Evolutionary conservation across 345 rosid species (phyloP).

Genomic region (Brassica rapa): DNA sequence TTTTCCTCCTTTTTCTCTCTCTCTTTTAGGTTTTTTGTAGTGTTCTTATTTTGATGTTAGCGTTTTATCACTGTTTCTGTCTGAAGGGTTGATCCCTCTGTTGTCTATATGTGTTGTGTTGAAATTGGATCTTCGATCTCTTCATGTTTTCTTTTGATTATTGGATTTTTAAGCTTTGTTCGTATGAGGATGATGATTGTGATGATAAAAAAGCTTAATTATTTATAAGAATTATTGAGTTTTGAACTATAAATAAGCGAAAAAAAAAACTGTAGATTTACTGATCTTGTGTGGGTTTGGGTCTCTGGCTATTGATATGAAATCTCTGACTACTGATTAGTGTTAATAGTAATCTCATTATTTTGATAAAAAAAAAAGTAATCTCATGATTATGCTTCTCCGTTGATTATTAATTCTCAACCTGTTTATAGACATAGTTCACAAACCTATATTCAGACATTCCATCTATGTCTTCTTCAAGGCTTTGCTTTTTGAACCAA

Average conservation of each 20-base stretch:
- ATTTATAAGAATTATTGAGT: background rate
- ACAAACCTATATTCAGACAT: slow-evolving; percentile 1
- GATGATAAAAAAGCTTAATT: background rate
- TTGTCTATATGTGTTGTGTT: background rate
- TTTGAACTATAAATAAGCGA: slow-evolving; percentile 4
- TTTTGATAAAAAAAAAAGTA: background rate
- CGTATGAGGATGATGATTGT: background rate
- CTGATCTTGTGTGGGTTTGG: slow-evolving; percentile 20
- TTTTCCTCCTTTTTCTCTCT: background rate
- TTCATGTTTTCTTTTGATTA: slow-evolving; percentile 2
- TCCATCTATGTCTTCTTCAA: background rate
- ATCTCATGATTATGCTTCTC: slow-evolving; percentile 2
- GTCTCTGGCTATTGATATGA: slow-evolving; percentile 1
- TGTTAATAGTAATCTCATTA: slow-evolving; percentile 22
- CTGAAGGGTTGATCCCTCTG: background rate
- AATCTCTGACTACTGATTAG: background rate
- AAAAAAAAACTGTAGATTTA: slow-evolving; percentile 8
- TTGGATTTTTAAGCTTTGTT: background rate
- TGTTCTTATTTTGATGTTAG: background rate
- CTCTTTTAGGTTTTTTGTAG: background rate
- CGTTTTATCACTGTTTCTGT: background rate
- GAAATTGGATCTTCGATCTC: slow-evolving; percentile 21
- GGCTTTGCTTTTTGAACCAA: background rate
- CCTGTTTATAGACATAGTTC: slow-evolving; percentile 12
- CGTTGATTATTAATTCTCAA: background rate